A percentile compares a stretch with the other conserved stretches of the same genome.
Evolutionary conservation across 495 filamentous ascomycete species (phyloP).

Genomic region (Penicillium bialowiezense): DNA sequence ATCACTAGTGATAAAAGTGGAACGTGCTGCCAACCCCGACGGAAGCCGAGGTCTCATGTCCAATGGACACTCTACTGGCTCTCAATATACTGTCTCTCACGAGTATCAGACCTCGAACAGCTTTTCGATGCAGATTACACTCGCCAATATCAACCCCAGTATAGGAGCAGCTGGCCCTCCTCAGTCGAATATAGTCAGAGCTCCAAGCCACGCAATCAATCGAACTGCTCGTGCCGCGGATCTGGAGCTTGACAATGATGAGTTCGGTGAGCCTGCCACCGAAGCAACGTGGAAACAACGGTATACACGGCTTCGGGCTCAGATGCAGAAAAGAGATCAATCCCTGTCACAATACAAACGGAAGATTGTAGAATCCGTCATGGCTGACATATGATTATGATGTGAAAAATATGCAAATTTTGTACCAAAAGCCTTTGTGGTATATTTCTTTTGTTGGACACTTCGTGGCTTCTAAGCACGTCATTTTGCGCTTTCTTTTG

Average conservation of each 20-base stretch:
- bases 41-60: not conserved
- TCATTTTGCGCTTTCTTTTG: too few relatives aligned
- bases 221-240: slow-evolving; percentile 20
- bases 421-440: not conserved
- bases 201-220: slow-evolving; percentile 16
- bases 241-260: slow-evolving; percentile 34
- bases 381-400: slow-evolving; percentile 50
- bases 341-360: slow-evolving; percentile 49
- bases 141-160: slow-evolving; percentile 25
- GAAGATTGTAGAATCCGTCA: slow-evolving; percentile 56
- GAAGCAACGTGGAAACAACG: slow-evolving; percentile 45
- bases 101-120: slow-evolving; percentile 30
- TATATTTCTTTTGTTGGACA: too few relatives aligned
- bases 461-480: not conserved
- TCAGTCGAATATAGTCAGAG: slow-evolving; percentile 3
- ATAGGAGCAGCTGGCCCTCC: slow-evolving; percentile 6
- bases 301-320: slow-evolving; percentile 44
- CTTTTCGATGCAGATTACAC: slow-evolving; percentile 30
- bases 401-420: too few relatives aligned
- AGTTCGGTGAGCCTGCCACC: slow-evolving; percentile 17
- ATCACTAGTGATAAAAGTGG: slow-evolving; percentile 22
- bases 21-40: slow-evolving; percentile 4
- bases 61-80: not conserved
- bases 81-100: slow-evolving; percentile 27
- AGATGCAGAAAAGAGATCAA: slow-evolving; percentile 51